Evolutionary conservation across 345 rosid genomes (phyloP).

Genomic region (Stellera chamaejasme): DNA sequence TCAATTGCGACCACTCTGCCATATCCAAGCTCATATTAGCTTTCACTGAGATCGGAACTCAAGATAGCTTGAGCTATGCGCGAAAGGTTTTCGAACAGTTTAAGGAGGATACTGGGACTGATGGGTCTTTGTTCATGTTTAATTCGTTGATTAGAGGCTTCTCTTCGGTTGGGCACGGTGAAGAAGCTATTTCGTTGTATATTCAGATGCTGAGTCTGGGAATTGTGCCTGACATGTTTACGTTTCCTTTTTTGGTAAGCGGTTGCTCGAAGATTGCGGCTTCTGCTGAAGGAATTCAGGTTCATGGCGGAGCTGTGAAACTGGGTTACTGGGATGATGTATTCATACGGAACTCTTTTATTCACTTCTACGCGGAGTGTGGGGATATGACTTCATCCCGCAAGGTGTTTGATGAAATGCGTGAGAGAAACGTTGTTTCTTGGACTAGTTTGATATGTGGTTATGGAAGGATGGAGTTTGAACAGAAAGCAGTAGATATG

Average conservation of each 20-base stretch:
- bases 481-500: slow-evolving; percentile 35
- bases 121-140: slow-evolving; percentile 27
- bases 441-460: slow-evolving; percentile 61
- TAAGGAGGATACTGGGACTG: slow-evolving; percentile 16
- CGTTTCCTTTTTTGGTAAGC: slow-evolving; percentile 41
- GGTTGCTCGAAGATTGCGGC: slow-evolving; percentile 39
- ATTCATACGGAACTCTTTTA: slow-evolving; percentile 32
- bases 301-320: slow-evolving; percentile 37
- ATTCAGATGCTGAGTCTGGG: slow-evolving; percentile 26
- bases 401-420: slow-evolving; percentile 45
- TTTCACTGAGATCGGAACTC: slow-evolving; percentile 26
- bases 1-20: slow-evolving; percentile 10
- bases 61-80: slow-evolving; percentile 36
- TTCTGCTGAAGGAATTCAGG: slow-evolving; percentile 30
- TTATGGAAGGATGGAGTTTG: slow-evolving; percentile 24
- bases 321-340: slow-evolving; percentile 28
- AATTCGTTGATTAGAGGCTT: slow-evolving; percentile 47
- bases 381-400: slow-evolving; percentile 25
- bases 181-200: slow-evolving; percentile 25
- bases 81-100: slow-evolving; percentile 27
- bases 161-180: slow-evolving; percentile 26
- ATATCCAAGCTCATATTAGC: slow-evolving; percentile 21
- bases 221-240: slow-evolving; percentile 34
- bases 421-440: slow-evolving; percentile 39
- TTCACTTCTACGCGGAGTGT: slow-evolving; percentile 37